Base-by-base conservation (phyloP, 2,329 filamentous ascomycete genomes). In the Phoma sp. region DNA sequence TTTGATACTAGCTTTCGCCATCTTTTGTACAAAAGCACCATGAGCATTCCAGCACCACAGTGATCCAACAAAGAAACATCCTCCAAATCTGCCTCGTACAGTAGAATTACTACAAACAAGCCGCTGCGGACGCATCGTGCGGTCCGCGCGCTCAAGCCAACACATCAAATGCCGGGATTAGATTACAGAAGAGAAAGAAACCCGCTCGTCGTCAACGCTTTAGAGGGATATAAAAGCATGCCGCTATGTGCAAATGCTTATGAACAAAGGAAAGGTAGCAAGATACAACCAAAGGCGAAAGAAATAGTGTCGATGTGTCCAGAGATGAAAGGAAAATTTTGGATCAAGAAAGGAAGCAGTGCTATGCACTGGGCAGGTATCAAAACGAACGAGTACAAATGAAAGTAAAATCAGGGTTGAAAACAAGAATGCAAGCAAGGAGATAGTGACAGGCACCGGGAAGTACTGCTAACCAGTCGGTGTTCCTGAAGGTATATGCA, bases 321-420 rank as follows among this genome's bases (percentile, higher is more conserved):
- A 57, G 34, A 55, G 49, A 37, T 55, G 43, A 53, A 58, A 50
- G 38, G 34, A 51, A 52, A 47, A 42, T 49, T 54, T 49, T 36
- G 49, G 45, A 49, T 62, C 61, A 53, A 63, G 61, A 57, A 60
- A 45, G 7, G 20, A 50, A 47, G 32, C 28, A 11, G 37, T 47
- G 53, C 45, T 18, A 17, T 67, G 65, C 64, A 57, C 70, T 64
- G 49, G 67, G 67, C 67, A 66, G 62, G 61, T 62, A 62, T 64
- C 52, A 58, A 49, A 43, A 54, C 50, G 32, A 49, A 51, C 46
- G 54, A 46, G 47, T 60, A 57, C 48, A 58, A 63, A 59, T 12
- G 48, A 53, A 57, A 53, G 33, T 15, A 56, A 54, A 52, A 39
- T 20, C 47, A 49, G 34, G 47, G 28, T 32, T 39, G 50, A 42